Evolutionary conservation across 2,329 filamentous ascomycete species (phyloP).

Genomic region (Phymatotrichopsis omnivora): DNA sequence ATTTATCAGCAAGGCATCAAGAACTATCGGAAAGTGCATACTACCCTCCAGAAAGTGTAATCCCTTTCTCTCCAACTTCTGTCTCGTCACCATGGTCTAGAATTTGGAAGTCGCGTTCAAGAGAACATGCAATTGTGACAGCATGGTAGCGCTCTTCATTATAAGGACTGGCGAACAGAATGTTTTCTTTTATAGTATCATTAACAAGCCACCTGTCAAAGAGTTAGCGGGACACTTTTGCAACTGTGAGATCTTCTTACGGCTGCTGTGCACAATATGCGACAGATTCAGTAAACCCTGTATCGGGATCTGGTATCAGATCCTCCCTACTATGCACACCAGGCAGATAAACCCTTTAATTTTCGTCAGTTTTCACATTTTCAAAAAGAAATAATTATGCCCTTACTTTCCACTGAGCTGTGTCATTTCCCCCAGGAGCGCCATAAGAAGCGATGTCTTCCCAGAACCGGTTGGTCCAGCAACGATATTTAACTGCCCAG

Average conservation of each 20-base stretch:
- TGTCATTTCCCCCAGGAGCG: constrained; percentile 91
- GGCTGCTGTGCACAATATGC: constrained; percentile 95
- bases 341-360: constrained; percentile 61
- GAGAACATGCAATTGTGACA: constrained; percentile 80
- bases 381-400: not conserved
- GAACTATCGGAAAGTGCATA: too few relatives aligned
- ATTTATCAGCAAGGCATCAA: too few relatives aligned
- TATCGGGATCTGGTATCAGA: constrained; percentile 67
- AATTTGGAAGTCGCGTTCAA: constrained; percentile 85
- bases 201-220: constrained; percentile 74
- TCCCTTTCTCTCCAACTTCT: constrained; percentile 91
- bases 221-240: not conserved
- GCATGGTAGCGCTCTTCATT: constrained; percentile 75
- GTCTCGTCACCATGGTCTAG: constrained; percentile 89
- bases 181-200: constrained; percentile 90
- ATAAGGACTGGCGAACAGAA: constrained; percentile 72
- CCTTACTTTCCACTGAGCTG: constrained; percentile 53
- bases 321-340: constrained; percentile 80
- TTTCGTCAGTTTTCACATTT: not conserved
- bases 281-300: constrained; percentile 78
- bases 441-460: constrained; percentile 94
- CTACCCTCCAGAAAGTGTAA: constrained; percentile 90
- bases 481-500: constrained; percentile 84
- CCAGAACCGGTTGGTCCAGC: constrained; percentile 88
- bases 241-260: constrained; percentile 4